phyloP scores from a whole-genome alignment of 2,329 filamentous ascomycete genomes.

The Clathrospora elynae region DNA sequence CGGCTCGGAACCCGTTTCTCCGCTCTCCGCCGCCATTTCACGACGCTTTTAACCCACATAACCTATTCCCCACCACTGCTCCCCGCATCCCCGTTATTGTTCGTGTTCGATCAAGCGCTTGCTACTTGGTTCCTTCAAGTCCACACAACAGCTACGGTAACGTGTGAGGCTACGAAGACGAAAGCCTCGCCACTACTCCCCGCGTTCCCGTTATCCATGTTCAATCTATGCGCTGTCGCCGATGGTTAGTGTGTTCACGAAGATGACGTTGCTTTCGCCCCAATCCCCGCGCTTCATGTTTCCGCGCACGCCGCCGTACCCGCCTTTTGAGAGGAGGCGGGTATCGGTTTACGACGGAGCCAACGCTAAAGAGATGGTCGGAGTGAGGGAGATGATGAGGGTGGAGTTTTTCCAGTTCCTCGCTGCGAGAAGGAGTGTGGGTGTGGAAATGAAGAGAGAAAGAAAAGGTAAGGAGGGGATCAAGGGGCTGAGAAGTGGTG shows the following conservation, averaged over 20 bases:
- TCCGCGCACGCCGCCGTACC: slow-evolving; percentile 18
- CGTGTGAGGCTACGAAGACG: no score
- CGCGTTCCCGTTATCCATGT: slow-evolving; percentile 25
- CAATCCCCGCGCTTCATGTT: slow-evolving; percentile 20
- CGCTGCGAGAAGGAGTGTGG: slow-evolving; percentile 10
- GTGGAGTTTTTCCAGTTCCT: slow-evolving; percentile 13
- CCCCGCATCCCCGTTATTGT: no score
- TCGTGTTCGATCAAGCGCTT: no score
- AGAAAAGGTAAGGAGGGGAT: not conserved
- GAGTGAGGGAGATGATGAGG: slow-evolving; percentile 6
- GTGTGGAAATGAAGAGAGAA: not conserved
- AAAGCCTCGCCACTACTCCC: slow-evolving; percentile 21
- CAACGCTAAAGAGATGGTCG: not conserved
- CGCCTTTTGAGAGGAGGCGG: not conserved
- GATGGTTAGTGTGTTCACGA: slow-evolving; percentile 4
- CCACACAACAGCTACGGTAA: no score
- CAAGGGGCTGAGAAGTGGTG: not conserved
- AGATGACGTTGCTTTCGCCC: not conserved
- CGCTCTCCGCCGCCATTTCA: no score
- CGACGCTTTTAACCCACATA: no score
- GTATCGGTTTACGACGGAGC: not conserved
- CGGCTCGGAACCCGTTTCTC: no score
- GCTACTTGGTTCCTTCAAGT: no score
- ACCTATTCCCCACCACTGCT: no score
- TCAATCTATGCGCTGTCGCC: slow-evolving; percentile 15